Conservation (phyloP, 2,329 filamentous ascomycete species). For the Orbilia javanica region DNA sequence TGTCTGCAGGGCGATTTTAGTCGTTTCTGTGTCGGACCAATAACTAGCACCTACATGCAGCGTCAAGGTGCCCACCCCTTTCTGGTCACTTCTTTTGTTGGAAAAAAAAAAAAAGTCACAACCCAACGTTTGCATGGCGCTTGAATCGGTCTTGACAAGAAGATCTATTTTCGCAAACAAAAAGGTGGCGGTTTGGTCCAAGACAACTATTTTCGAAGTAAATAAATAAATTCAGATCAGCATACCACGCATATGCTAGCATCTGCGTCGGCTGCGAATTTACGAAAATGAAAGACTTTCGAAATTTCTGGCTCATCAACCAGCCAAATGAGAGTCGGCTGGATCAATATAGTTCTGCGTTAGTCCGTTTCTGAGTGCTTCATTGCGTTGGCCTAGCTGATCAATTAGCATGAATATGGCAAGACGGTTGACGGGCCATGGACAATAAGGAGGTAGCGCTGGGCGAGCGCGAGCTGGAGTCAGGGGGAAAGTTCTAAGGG, state of each 20-base stretch:
- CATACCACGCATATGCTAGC: not conserved
- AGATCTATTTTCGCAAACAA: not conserved
- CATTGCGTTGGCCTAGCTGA: not conserved
- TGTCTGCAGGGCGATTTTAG: conserved; percentile 18
- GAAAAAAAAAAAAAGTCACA: not conserved
- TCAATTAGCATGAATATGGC: not conserved
- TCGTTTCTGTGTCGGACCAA: not conserved
- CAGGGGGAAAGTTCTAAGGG: conserved; percentile 14
- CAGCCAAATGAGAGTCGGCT: no score
- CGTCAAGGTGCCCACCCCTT: not conserved
- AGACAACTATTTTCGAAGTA: no score
- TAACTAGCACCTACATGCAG: not conserved
- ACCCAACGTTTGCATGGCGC: not conserved
- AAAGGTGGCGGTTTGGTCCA: no score
- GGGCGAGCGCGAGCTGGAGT: conserved; percentile 12
- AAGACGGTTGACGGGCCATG: not conserved
- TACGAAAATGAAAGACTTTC: no score
- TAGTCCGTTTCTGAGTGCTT: not conserved
- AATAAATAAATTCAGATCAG: no score
- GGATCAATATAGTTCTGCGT: no score
- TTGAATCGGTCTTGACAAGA: not conserved
- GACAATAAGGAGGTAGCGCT: conserved; percentile 12
- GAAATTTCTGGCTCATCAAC: no score
- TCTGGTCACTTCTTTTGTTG: not conserved
- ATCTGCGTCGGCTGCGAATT: not conserved